Conservation (phyloP, 352 stramenopile genomes). For the Pythium sp. region DNA sequence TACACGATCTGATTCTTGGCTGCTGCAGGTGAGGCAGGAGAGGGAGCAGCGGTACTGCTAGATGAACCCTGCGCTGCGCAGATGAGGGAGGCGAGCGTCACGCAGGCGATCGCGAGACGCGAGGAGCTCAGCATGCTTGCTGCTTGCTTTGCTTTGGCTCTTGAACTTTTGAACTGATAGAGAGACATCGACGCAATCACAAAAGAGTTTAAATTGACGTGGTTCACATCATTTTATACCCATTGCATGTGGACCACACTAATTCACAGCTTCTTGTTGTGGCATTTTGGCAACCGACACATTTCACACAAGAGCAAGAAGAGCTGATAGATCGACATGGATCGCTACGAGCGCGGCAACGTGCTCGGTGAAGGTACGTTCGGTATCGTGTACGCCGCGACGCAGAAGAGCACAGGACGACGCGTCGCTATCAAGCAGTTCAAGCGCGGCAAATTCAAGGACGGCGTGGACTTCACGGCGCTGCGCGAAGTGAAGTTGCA, state of each 20-base stretch:
- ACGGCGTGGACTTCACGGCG: slow-evolving; percentile 87
- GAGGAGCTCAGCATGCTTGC: slow-evolving; percentile 1
- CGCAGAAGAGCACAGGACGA: slow-evolving; percentile 70
- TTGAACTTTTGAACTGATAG: neutral
- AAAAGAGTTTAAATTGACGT: neutral
- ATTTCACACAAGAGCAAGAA: neutral
- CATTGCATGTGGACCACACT: neutral
- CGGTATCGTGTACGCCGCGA: slow-evolving; percentile 81
- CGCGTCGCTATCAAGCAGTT: slow-evolving; percentile 87
- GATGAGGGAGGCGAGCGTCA: neutral
- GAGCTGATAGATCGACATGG: slow-evolving; percentile 34
- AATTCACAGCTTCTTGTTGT: neutral
- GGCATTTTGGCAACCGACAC: neutral
- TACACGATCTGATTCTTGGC: slow-evolving; percentile 19
- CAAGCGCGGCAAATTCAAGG: slow-evolving; percentile 88
- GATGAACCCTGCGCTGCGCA: neutral
- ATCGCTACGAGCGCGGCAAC: slow-evolving; percentile 73
- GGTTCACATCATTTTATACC: neutral
- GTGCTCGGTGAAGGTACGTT: slow-evolving; percentile 87
- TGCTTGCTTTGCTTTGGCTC: neutral
- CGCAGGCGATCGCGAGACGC: neutral
- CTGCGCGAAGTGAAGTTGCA: slow-evolving; percentile 89
- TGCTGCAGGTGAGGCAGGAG: neutral
- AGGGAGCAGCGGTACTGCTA: neutral
- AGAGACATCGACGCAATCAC: too few species aligned